A percentile compares a stretch with the other conserved stretches of the same genome.
These are phyloP conservation scores for Eucalyptus sideroxylon DNA, from an alignment of 345 rosid genomes.

Conservation along the genomic window DNA sequence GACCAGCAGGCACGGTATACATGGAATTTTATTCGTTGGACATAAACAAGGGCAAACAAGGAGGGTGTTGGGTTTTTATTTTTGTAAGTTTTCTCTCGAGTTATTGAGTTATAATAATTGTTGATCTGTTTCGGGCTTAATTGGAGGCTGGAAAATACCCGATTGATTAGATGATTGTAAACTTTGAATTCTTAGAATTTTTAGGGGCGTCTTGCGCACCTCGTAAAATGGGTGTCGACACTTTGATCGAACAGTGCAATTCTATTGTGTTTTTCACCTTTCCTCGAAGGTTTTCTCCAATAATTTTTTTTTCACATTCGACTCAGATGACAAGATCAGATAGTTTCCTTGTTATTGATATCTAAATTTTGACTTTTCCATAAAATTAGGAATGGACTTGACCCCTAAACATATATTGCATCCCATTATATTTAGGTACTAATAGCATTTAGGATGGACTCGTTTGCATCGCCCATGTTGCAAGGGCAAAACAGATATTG, in stretches of 20 bases:
- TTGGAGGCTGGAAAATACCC: not conserved
- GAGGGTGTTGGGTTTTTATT: not conserved
- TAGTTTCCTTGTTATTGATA: not conserved
- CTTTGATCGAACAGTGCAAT: not conserved
- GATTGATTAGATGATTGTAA: not conserved
- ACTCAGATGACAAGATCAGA: not conserved
- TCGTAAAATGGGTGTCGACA: not conserved
- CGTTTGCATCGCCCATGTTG: not conserved
- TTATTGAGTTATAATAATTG: not conserved
- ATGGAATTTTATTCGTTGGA: not conserved
- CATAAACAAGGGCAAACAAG: not conserved
- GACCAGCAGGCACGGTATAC: conserved; percentile 22
- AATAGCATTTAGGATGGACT: not conserved
- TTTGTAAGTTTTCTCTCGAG: not conserved
- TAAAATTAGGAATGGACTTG: not conserved
- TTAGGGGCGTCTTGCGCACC: not conserved
- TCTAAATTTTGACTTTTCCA: too few species aligned
- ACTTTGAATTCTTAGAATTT: not conserved
- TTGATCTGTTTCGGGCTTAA: not conserved
- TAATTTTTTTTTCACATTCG: not conserved
- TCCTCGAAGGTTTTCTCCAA: not conserved
- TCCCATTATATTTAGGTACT: not conserved
- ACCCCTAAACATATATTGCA: not conserved
- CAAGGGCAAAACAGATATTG: not conserved
- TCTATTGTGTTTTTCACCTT: too few species aligned